Evolutionary conservation across 106 monocot genomes (phyloP).

Genomic region (Acanthochlamys bracteata): DNA sequence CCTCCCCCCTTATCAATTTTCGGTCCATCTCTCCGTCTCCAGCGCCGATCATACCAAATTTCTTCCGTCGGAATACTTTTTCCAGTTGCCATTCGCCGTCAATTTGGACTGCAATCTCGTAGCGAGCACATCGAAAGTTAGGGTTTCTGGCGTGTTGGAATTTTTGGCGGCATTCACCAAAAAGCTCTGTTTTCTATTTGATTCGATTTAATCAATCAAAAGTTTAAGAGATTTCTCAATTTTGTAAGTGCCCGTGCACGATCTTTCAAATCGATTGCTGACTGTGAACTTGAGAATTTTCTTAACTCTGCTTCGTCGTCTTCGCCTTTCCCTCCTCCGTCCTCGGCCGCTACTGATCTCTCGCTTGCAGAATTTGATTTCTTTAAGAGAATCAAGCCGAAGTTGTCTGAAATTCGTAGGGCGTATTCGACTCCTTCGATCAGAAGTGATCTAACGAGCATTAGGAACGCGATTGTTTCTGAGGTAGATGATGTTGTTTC

Average conservation of each 20-base stretch:
- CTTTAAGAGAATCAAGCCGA: slow-evolving; percentile 80
- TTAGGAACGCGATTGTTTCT: slow-evolving; percentile 41
- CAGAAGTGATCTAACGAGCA: slow-evolving; percentile 34
- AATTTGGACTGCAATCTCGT: no score
- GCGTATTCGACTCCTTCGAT: slow-evolving; percentile 58
- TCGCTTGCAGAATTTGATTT: slow-evolving; percentile 76
- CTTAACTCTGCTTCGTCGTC: slow-evolving; percentile 34
- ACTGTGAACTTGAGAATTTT: slow-evolving; percentile 93
- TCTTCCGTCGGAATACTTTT: no score
- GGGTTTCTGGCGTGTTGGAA: no score
- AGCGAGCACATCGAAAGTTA: no score
- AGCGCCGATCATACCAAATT: no score
- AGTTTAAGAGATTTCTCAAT: no score
- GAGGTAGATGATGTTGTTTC: slow-evolving; percentile 26
- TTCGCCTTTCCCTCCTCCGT: slow-evolving; percentile 6
- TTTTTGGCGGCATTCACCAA: slow-evolving; percentile 27
- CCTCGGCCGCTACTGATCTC: slow-evolving; percentile 16
- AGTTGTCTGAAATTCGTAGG: slow-evolving; percentile 62
- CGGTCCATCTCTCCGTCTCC: no score
- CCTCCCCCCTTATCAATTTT: no score
- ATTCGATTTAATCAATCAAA: no score
- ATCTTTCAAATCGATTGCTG: slow-evolving; percentile 65
- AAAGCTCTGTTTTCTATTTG: slow-evolving; percentile 69
- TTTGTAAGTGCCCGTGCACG: slow-evolving; percentile 57
- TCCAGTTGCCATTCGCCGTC: no score